Evolutionary conservation across 139 green algal species (phyloP).

Genomic region (Nannochloris sp.): DNA sequence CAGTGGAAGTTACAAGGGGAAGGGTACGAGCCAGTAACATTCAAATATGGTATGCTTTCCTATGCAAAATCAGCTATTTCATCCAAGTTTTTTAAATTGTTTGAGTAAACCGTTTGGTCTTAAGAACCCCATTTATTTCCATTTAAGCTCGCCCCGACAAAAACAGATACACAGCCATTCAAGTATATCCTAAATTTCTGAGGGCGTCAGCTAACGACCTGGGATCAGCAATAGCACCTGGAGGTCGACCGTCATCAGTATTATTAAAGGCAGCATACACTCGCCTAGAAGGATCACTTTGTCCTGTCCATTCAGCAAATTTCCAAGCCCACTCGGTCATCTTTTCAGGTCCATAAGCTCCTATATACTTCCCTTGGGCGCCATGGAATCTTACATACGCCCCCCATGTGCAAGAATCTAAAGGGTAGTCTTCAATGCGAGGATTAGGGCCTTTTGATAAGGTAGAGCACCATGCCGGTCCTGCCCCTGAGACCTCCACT

Average conservation of each 20-base stretch:
- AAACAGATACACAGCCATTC: too few relatives aligned
- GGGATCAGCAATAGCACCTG: neutral
- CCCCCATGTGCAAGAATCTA: conserved; percentile 19
- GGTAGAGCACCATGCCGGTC: neutral
- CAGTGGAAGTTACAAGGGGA: conserved; percentile 6
- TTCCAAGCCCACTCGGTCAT: neutral
- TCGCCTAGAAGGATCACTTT: neutral
- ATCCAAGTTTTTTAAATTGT: neutral
- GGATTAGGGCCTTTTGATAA: neutral
- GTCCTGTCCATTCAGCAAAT: neutral
- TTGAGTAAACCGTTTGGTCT: neutral
- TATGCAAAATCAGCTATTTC: neutral
- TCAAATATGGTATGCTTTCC: neutral
- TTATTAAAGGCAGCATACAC: conserved; percentile 1
- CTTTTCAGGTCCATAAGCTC: neutral
- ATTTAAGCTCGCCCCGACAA: too few relatives aligned
- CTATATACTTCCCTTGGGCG: conserved; percentile 2
- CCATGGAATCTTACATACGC: conserved; percentile 22
- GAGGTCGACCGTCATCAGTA: neutral
- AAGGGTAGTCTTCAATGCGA: neutral
- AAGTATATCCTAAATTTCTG: neutral
- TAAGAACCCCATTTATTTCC: too few relatives aligned
- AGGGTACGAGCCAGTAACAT: conserved; percentile 11
- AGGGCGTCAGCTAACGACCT: neutral
- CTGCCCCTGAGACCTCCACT: neutral